Evolutionary conservation across 495 filamentous ascomycete genomes (phyloP).

Genomic region (Beverwykella pulmonaria): DNA sequence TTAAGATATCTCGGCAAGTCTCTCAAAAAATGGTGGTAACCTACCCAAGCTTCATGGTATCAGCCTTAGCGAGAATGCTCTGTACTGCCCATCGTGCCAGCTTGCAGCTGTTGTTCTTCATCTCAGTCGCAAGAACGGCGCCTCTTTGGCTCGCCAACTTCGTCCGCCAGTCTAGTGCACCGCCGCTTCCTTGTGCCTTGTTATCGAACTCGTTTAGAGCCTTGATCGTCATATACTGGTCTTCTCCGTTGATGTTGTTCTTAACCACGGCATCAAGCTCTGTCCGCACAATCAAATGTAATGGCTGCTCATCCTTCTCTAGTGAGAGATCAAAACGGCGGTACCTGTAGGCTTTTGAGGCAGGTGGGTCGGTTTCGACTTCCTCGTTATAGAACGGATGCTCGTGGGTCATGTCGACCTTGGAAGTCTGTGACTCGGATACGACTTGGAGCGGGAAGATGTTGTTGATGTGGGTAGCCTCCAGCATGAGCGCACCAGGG

Average conservation of each 20-base stretch:
- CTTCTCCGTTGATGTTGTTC: constrained; percentile 82
- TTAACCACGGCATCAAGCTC: constrained; percentile 95
- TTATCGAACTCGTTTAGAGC: constrained; percentile 98
- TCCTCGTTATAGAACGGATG: constrained; percentile 97
- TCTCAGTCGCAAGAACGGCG: constrained; percentile 97
- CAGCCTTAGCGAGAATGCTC: constrained; percentile 90
- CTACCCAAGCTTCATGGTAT: constrained; percentile 95
- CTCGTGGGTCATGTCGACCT: constrained; percentile 79
- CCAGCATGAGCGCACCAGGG: constrained; percentile 84
- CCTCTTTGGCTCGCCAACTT: constrained; percentile 92
- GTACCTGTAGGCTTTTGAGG: constrained; percentile 97
- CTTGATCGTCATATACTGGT: constrained; percentile 89
- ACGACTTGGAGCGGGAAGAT: constrained; percentile 96
- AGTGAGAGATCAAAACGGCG: constrained; percentile 92
- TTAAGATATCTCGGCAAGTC: background rate
- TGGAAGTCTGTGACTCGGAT: constrained; percentile 71
- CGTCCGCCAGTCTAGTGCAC: constrained; percentile 91
- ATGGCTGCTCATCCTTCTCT: constrained; percentile 85
- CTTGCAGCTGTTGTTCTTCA: constrained; percentile 99
- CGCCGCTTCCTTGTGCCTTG: constrained; percentile 92
- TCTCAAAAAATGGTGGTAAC: constrained; percentile 34
- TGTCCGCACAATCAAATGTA: constrained; percentile 91
- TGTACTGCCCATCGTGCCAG: constrained; percentile 96
- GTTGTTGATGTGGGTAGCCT: constrained; percentile 99
- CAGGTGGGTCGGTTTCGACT: constrained; percentile 89